phyloP scores from a whole-genome alignment of 2,329 filamentous ascomycete species.

The Fusarium sp. region DNA sequence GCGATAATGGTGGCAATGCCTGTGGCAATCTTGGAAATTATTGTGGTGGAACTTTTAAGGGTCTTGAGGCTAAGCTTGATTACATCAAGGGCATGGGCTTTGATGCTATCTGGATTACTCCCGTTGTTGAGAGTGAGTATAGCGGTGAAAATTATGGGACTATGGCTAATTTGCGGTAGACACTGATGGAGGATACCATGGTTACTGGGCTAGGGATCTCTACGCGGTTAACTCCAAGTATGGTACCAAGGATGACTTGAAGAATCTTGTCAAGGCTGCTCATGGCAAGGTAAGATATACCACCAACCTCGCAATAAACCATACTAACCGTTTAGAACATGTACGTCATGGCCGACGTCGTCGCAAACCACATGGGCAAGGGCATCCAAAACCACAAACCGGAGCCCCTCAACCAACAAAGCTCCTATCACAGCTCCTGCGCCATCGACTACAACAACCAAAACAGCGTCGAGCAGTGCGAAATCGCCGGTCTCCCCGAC shows the following conservation, averaged over 20 bases:
- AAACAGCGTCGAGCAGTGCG: constrained; percentile 23
- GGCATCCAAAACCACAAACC: constrained; percentile 58
- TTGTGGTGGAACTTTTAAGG: constrained; percentile 71
- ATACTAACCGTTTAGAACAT: constrained; percentile 45
- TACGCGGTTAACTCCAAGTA: constrained; percentile 34
- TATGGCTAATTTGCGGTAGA: background rate
- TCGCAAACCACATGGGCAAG: constrained; percentile 69
- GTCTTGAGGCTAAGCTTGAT: constrained; percentile 69
- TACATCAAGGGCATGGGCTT: constrained; percentile 73
- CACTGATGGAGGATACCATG: constrained; percentile 33
- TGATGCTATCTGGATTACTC: constrained; percentile 69
- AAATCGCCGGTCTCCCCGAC: constrained; percentile 63
- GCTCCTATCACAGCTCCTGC: constrained; percentile 25
- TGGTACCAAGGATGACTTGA: constrained; percentile 24
- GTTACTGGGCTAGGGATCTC: constrained; percentile 36
- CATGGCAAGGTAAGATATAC: constrained; percentile 25
- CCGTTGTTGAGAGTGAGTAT: constrained; percentile 60
- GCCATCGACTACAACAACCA: constrained; percentile 34
- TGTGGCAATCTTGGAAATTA: constrained; percentile 61
- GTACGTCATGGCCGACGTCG: constrained; percentile 72
- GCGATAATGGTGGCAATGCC: constrained; percentile 57
- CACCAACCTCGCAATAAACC: fast-evolving
- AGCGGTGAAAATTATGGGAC: too few relatives aligned
- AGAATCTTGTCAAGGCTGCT: constrained; percentile 27
- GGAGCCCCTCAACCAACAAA: constrained; percentile 60